Evolutionary conservation across 345 rosid species (phyloP), one percentile per base, ranked within the genome.

Genomic region (Dimocarpus longan): DNA sequence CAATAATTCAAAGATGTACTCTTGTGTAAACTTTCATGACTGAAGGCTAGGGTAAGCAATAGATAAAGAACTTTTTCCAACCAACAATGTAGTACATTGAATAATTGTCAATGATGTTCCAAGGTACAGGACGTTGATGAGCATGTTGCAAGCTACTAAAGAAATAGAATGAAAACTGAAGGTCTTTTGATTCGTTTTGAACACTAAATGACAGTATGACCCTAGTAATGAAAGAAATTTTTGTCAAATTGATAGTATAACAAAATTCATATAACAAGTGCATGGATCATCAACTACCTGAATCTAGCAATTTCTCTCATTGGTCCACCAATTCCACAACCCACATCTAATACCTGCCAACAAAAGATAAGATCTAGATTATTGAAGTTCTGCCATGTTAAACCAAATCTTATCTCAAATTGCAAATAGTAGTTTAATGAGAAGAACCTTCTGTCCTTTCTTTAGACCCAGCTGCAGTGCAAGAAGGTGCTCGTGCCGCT

Each of bases 291-390:
- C 63, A 48, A 59, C 6, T 28, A 94, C 99, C 99, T 96, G 90
- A 97, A 97, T 63, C 88, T 89, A 70, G 97, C 86, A 82, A 94
- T 93, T 88, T 94, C 99, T 82, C 99, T 97, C 16, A 97, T 88
- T 4, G 99, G 98, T 72, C 99, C 99, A 81, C 98, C 99, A 84
- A 97, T 93, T 80, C 99, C 99, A 75, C 99, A 97, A 76, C 99
- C 99, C 10, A 97, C 98, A 80, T 97, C 99, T 84, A 97, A 83
- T 42, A 97, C 99, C 99, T 97, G 80, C 43, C 24, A 32, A 5
- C 63, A 8, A 46, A 57, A 18, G 63, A 57, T 7, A 57, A 18
- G 8, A 57, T 5, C n/a, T 57, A 57, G 24, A 57, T 57, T 57
- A 19, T 6, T n/a, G n/a, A 57, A 57, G 63, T 57, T 57, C 24